Base-by-base conservation (phyloP, 345 rosid species). In the Brassica rapa region DNA sequence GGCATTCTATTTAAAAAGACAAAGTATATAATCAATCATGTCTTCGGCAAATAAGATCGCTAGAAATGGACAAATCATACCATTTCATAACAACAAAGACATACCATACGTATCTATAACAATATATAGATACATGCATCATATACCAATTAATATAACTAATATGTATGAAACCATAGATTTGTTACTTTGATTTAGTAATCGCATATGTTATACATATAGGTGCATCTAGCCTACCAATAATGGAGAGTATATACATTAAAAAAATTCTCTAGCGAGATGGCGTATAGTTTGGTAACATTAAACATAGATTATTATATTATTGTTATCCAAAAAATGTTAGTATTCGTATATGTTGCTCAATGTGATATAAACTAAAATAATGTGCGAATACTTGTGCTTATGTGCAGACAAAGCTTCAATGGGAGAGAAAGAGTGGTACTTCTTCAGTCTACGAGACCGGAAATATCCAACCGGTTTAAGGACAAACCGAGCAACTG, bases 351-450 rank as follows among this genome's bases (percentile, higher is more conserved):
- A 70, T 16, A 25, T 65, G 33, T 24, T n/a, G 69, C 64, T 5
- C 68, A 72, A n/a, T 5, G 51, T 78, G 41, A 72, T 59, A 39
- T 68, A 37, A 37, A 59, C 10, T 19, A 32, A 43, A 11, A 30
- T 53, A 68, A 29, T 53, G 4, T 64, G 63, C 15, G 69, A n/a
- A 29, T 35, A 73, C 55, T 41, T 62, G 59, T 63, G 46, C 64
- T 8, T 25, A 56, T 68, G 19, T 82, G 72, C 83, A 94, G 98
- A 70, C 64, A 92, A 91, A 77, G 98, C 98, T 30, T 92, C 97
- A 3, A 94, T 94, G 97, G 98, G 97, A 25, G 97, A 92, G 89
- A 94, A 94, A 82, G 93, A 92, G 60, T 92, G 98, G 98, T 94
- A 94, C 68, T 94, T 94, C 87, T 94, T 94, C 79, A 91, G 84